These are phyloP conservation scores for Boletus sp. DNA, from an alignment of 768 basidiomycete genomes.

Conservation along the genomic window DNA sequence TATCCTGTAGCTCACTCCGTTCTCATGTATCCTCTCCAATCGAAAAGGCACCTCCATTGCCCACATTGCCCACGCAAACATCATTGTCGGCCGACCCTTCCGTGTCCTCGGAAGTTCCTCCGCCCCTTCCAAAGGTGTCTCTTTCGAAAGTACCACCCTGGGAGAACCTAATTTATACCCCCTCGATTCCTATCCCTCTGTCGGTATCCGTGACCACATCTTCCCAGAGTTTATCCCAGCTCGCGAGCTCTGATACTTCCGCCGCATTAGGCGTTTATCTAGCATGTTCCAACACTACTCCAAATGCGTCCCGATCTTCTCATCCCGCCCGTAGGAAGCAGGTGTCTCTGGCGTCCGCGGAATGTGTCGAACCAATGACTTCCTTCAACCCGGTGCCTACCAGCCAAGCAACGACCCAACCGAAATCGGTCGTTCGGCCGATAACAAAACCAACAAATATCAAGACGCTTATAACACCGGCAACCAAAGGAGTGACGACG, in stretches of 20 bases:
- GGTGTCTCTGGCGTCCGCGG: constrained; percentile 25
- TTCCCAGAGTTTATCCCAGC: constrained; percentile 17
- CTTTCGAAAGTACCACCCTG: constrained; percentile 19
- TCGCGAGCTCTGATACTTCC: constrained; percentile 7
- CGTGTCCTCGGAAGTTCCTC: background rate
- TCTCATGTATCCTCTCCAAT: constrained; percentile 14
- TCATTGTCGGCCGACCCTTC: background rate
- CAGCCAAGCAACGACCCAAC: background rate
- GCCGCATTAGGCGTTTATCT: constrained; percentile 7
- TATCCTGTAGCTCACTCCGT: constrained; percentile 28
- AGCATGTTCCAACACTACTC: background rate
- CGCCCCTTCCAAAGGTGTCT: constrained; percentile 2
- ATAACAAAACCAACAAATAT: constrained; percentile 21
- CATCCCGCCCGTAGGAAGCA: constrained; percentile 21
- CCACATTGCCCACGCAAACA: constrained; percentile 22
- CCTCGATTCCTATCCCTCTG: constrained; percentile 27
- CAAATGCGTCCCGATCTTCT: constrained; percentile 21
- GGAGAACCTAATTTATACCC: background rate
- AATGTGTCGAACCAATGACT: constrained; percentile 12
- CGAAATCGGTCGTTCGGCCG: constrained; percentile 31
- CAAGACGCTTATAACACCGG: constrained; percentile 8
- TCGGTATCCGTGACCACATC: constrained; percentile 24
- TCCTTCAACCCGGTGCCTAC: constrained; percentile 1
- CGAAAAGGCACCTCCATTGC: constrained; percentile 28
- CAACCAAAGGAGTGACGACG: background rate